Conservation (phyloP, 2,329 filamentous ascomycete species). For the Arthrobotrys entomopaga region DNA sequence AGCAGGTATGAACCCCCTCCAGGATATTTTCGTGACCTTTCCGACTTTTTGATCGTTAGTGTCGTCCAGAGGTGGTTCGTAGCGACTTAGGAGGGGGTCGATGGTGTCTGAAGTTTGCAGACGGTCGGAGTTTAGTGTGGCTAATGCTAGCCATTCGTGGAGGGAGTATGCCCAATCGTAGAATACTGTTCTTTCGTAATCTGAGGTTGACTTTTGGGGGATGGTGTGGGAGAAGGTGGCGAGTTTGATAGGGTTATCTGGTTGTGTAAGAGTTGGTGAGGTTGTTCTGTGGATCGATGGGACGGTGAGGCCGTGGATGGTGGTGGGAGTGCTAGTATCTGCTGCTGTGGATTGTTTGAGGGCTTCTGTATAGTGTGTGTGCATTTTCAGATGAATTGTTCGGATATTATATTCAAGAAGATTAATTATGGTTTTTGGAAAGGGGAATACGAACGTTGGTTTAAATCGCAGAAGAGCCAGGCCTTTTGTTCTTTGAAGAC, state of each 20-base stretch:
- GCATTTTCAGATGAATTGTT: too few species aligned
- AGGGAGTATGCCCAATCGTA: constrained; percentile 73
- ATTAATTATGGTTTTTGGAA: background rate
- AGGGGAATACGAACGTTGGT: constrained; percentile 62
- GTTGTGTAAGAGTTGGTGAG: constrained; percentile 3
- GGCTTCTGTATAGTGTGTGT: constrained; percentile 60
- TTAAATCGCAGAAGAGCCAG: constrained; percentile 81
- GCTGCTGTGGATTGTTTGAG: constrained; percentile 58
- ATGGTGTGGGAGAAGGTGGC: constrained; percentile 51
- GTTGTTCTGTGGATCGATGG: constrained; percentile 21
- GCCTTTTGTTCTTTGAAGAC: constrained; percentile 74
- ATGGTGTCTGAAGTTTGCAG: constrained; percentile 69
- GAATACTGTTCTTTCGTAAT: constrained; percentile 66
- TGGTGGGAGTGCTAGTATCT: too few species aligned
- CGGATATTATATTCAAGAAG: too few species aligned
- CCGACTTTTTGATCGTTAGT: background rate
- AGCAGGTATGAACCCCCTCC: constrained; percentile 57
- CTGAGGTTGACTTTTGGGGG: constrained; percentile 55
- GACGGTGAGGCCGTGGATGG: constrained; percentile 24
- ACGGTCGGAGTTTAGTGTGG: constrained; percentile 73
- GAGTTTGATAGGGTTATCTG: constrained; percentile 28
- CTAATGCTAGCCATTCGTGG: constrained; percentile 80
- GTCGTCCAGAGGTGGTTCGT: constrained; percentile 29
- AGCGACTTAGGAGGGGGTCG: constrained; percentile 72
- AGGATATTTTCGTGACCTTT: constrained; percentile 56